A percentile compares a stretch with the other conserved stretches of the same genome.
These are phyloP conservation scores for Agrocybe chaxingu DNA, from an alignment of 768 basidiomycete genomes.

Conservation along the genomic window DNA sequence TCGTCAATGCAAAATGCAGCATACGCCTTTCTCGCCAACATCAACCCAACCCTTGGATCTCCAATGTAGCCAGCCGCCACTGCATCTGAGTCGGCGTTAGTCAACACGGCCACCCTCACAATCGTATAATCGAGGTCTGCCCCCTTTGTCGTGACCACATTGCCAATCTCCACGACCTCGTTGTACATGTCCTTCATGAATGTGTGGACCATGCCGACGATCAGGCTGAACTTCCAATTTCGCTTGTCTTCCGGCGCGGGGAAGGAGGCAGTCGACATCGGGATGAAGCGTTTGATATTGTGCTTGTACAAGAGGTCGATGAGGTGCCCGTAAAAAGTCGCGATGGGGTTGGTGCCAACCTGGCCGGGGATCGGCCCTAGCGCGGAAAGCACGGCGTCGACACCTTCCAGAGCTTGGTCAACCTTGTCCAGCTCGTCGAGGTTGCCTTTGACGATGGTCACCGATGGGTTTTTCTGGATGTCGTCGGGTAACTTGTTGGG, in stretches of 20 bases:
- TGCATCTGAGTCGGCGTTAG: too few species aligned
- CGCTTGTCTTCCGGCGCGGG: conserved; percentile 54
- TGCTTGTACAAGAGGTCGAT: conserved; percentile 54
- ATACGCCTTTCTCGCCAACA: too few species aligned
- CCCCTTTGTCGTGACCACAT: too few species aligned
- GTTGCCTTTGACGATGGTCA: conserved; percentile 52
- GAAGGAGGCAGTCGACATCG: conserved; percentile 66
- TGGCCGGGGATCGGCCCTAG: conserved; percentile 53
- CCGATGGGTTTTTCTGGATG: conserved; percentile 36
- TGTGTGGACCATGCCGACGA: too few species aligned
- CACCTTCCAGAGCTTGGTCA: conserved; percentile 50
- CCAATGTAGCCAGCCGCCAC: too few species aligned
- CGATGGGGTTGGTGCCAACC: conserved; percentile 53
- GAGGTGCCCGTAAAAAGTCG: conserved; percentile 53
- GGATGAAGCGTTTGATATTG: conserved; percentile 55
- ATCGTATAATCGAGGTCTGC: too few species aligned
- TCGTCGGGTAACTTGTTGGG: conserved; percentile 60
- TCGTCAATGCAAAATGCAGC: too few species aligned
- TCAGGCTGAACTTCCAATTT: conserved; percentile 30
- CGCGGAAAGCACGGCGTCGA: conserved; percentile 63
- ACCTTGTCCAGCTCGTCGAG: conserved; percentile 51
- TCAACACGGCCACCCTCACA: too few species aligned
- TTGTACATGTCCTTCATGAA: too few species aligned
- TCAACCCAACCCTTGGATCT: too few species aligned
- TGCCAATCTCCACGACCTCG: too few species aligned